Conservation (phyloP, 2,329 filamentous ascomycete species). For the Chaetomium globosum region DNA sequence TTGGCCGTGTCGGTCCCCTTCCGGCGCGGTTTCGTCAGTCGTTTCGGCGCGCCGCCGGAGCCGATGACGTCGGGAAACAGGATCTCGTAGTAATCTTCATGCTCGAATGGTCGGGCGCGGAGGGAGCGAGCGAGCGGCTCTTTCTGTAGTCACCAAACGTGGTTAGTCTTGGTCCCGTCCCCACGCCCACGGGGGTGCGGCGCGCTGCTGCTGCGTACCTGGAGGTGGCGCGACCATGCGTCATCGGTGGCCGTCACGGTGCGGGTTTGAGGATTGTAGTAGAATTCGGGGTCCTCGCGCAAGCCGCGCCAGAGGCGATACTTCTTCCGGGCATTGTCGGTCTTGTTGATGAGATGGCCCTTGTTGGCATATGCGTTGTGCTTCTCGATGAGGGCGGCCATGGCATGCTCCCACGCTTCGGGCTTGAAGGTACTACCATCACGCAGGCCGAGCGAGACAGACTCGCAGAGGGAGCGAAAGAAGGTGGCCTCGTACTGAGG, state of each 20-base stretch:
- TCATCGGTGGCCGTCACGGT: slow-evolving; percentile 61
- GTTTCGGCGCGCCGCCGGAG: slow-evolving; percentile 61
- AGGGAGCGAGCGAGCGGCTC: slow-evolving; percentile 61
- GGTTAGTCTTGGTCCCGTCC: neutral
- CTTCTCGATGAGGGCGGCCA: slow-evolving; percentile 55
- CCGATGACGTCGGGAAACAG: slow-evolving; percentile 63
- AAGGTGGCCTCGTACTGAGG: slow-evolving; percentile 62
- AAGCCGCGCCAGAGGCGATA: slow-evolving; percentile 64
- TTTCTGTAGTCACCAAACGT: slow-evolving; percentile 46
- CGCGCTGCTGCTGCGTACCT: slow-evolving; percentile 47
- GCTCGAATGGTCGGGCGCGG: slow-evolving; percentile 60
- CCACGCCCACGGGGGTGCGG: no score
- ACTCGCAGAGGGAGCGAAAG: slow-evolving; percentile 63
- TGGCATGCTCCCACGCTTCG: slow-evolving; percentile 63
- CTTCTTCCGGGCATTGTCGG: slow-evolving; percentile 64
- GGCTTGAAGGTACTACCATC: slow-evolving; percentile 64
- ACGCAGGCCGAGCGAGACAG: slow-evolving; percentile 58
- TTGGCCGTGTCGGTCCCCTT: slow-evolving; percentile 52
- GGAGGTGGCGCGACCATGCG: slow-evolving; percentile 59
- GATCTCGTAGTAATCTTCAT: slow-evolving; percentile 63
- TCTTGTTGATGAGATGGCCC: slow-evolving; percentile 65
- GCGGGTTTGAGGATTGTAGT: slow-evolving; percentile 54
- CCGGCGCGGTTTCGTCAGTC: slow-evolving; percentile 59
- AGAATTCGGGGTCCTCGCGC: slow-evolving; percentile 59
- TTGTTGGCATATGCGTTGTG: slow-evolving; percentile 62